Evolutionary conservation across 139 green algal genomes (phyloP), one percentile per base, ranked within the genome.

Genomic region (Nannochloris sp.): DNA sequence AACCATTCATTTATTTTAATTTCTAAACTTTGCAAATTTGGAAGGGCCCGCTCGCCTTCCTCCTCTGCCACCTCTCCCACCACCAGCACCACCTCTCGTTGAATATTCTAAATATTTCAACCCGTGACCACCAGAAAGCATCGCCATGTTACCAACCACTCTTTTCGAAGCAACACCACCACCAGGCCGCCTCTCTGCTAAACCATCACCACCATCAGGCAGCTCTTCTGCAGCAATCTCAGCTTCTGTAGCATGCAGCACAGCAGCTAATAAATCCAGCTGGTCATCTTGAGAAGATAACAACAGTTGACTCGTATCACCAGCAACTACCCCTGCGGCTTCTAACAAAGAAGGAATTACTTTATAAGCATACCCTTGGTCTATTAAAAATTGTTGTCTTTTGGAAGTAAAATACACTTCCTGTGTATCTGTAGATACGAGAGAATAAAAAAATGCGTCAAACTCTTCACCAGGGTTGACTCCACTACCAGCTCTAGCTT

Each of bases 391-490:
- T 81, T 97, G 94, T 83, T 99, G 94, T 34, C 94, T 70, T 84
- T 99, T 99, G 51, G 87, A 81, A 59, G 75, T 89, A 77, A 93
- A 99, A 74, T 88, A 98, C 91, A 99, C 97, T 81, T 99, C 94
- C 59, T 95, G 82, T 2, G 91, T 97, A 80, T 98, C 91, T 38
- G 73, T 89, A 53, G 84, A 90, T 1, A 99, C 93, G n/a, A 99
- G 85, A n/a, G 92, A 95, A 86, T 99, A 99, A 80, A 98, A 99
- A 76, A 97, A 98, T 9, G 94, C 93, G 72, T 97, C 95, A 71
- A 87, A 98, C 71, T 97, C 83, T 42, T 88, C 79, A 36, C 61
- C 67, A 47, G 67, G 44, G 19, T 60, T 53, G 19, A 36, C 42
- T 44, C 39, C 72, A 14, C 34, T 63, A 27, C 64, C 79, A 55